Evolutionary conservation across 306 rosid species (phyloP), one percentile per base, ranked within the genome.

Genomic region (Rosa multiflora): DNA sequence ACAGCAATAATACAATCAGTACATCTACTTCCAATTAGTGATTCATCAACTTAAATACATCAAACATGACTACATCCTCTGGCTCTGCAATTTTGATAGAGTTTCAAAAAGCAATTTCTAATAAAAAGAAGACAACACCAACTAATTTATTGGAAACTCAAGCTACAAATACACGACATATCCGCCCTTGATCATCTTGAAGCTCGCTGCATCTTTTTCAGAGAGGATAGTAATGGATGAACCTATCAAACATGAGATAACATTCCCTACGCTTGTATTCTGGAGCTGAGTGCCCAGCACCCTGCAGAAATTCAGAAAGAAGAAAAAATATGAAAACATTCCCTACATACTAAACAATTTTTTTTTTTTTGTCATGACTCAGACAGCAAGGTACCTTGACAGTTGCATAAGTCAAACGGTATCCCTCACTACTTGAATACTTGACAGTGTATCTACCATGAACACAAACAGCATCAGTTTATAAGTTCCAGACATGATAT

Each of bases 201-300:
- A 47, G 43, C 14, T 61, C 74, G 44, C 14, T 8, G 14, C 14
- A 4, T 59, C 13, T 46, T 40, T 2, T 4, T 37, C 47, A 79
- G 37, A 79, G 11, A 6, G 77, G 82, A 70, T 79, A 71, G 42
- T 79, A 79, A 72, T 61, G 77, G 62, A 72, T 52, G 48, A 73
- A 79, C 75, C 82, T 70, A 46, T 71, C 23, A 61, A 70, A 70
- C 79, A 80, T 74, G 35, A 52, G 23, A 46, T 48, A 75, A 21
- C 83, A 72, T 47, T 79, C 82, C 70, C 66, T 79, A 43, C 73
- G 82, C 59, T 79, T 79, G 77, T 71, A 72, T 69, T 79, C 82
- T 48, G 17, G 77, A 55, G 78, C 72, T 39, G 78, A 61, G 46
- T 79, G 82, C 15, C 78, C 73, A 43, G 73, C 66, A 62, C 82